These are phyloP conservation scores for Picea glauca DNA, from an alignment of 75 land plant genomes.

Conservation along the genomic window DNA sequence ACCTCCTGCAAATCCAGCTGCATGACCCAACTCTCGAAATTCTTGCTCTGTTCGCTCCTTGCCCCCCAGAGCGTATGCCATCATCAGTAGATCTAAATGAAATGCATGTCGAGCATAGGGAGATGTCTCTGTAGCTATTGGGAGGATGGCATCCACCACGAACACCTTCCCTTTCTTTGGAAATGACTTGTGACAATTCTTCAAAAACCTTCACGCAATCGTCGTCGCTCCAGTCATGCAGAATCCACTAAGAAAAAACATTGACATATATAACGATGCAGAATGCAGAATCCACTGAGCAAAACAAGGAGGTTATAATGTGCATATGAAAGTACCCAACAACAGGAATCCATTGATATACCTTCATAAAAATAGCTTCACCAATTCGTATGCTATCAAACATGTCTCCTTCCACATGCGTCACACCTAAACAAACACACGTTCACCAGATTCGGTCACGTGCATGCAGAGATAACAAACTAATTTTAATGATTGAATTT, in stretches of 20 bases:
- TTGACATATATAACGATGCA: not conserved
- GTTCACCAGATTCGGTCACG: not conserved
- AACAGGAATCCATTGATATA: not conserved
- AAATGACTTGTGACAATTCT: constrained; percentile 32
- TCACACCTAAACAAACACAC: constrained; percentile 26
- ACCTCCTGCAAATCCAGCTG: constrained; percentile 21
- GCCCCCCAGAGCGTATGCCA: constrained; percentile 26
- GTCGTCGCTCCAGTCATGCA: constrained; percentile 49
- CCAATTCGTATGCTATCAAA: constrained; percentile 24
- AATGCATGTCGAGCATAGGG: constrained; percentile 16
- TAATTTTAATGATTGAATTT: not conserved
- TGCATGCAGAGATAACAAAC: not conserved
- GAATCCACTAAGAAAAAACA: constrained; percentile 29
- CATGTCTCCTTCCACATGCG: constrained; percentile 41
- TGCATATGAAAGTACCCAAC: not conserved
- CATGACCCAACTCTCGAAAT: constrained; percentile 12
- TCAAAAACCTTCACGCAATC: constrained; percentile 19
- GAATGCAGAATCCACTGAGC: constrained; percentile 40
- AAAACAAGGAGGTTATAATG: not conserved
- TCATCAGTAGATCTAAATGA: constrained; percentile 27
- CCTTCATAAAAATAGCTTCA: constrained; percentile 42
- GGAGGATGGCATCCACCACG: constrained; percentile 25
- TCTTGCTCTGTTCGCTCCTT: constrained; percentile 30
- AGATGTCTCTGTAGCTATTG: constrained; percentile 2
- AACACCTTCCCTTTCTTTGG: constrained; percentile 30